Conservation (phyloP, 2,329 filamentous ascomycete genomes). For the Chaetothyriales sp. region DNA sequence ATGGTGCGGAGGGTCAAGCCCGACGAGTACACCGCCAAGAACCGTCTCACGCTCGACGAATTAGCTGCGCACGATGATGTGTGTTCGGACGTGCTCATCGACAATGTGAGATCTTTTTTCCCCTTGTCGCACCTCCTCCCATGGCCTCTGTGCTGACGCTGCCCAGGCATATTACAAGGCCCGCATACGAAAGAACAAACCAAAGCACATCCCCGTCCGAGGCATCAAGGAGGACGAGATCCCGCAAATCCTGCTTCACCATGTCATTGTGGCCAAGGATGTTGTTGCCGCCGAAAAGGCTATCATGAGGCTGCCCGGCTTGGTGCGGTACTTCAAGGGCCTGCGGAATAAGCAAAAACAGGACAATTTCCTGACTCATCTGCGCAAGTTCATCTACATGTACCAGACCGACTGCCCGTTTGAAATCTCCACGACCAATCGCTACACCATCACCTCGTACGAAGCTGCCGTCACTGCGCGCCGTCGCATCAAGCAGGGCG, state of each 20-base stretch:
- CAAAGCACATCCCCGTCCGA: conserved; percentile 69
- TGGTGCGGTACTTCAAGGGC: conserved; percentile 53
- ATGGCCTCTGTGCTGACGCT: conserved; percentile 4
- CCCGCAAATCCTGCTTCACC: conserved; percentile 42
- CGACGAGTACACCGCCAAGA: conserved; percentile 27
- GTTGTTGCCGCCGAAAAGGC: conserved; percentile 53
- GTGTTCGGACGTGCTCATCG: conserved; percentile 83
- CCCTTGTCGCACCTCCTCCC: conserved; percentile 1
- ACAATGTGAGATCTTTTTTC: conserved; percentile 62
- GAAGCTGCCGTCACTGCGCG: conserved; percentile 80
- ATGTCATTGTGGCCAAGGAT: conserved; percentile 63
- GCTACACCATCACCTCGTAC: conserved; percentile 80
- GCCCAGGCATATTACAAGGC: conserved; percentile 87
- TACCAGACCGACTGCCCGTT: conserved; percentile 90
- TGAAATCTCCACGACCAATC: conserved; percentile 84
- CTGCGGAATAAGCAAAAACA: conserved; percentile 64
- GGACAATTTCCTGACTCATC: conserved; percentile 70
- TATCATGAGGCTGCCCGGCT: conserved; percentile 55
- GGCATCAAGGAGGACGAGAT: conserved; percentile 55
- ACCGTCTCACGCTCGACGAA: conserved; percentile 69
- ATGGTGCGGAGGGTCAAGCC: conserved; percentile 12
- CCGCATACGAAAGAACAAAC: conserved; percentile 82
- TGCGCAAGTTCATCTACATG: conserved; percentile 81
- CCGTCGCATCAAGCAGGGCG: conserved; percentile 60
- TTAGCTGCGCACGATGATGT: conserved; percentile 90